Evolutionary conservation across 495 filamentous ascomycete genomes (phyloP).

Genomic region (Durotheca rogersii): DNA sequence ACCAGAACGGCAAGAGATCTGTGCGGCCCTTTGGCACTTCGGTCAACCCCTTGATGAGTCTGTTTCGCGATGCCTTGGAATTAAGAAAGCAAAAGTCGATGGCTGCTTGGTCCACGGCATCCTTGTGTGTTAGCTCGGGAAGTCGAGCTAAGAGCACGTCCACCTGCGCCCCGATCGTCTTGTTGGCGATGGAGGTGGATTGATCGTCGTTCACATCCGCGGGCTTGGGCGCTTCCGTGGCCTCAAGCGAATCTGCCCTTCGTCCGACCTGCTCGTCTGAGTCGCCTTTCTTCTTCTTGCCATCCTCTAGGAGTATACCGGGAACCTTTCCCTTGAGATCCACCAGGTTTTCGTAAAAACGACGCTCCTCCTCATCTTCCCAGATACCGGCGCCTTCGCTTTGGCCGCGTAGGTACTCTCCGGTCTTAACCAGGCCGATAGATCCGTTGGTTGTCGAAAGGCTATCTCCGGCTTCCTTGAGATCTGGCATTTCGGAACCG

Average conservation of each 20-base stretch:
- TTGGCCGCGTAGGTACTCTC: slow-evolving; percentile 87
- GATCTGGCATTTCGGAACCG: slow-evolving; percentile 90
- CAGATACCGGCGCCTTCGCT: slow-evolving; percentile 95
- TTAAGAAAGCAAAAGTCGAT: slow-evolving; percentile 98
- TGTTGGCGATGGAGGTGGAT: slow-evolving; percentile 92
- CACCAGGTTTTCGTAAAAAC: slow-evolving; percentile 95
- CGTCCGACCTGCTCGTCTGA: slow-evolving; percentile 66
- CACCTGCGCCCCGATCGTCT: slow-evolving; percentile 95
- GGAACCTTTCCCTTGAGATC: slow-evolving; percentile 96
- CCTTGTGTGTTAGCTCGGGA: slow-evolving; percentile 86
- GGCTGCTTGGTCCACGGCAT: slow-evolving; percentile 85
- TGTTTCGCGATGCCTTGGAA: slow-evolving; percentile 94
- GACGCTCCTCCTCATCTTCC: slow-evolving; percentile 97
- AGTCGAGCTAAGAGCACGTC: slow-evolving; percentile 86
- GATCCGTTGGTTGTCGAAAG: slow-evolving; percentile 64
- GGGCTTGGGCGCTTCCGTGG: slow-evolving; percentile 53
- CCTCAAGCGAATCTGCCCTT: slow-evolving; percentile 50
- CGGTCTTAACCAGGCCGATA: slow-evolving; percentile 91
- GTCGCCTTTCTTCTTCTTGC: slow-evolving; percentile 87
- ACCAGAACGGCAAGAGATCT: slow-evolving; percentile 88
- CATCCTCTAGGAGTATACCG: slow-evolving; percentile 86
- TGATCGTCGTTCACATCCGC: slow-evolving; percentile 68
- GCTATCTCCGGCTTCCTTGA: slow-evolving; percentile 76
- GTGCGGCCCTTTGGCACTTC: slow-evolving; percentile 91
- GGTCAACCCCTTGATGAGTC: slow-evolving; percentile 87